These are phyloP conservation scores for Ceratocystis cacaofunesta DNA, from an alignment of 2,329 filamentous ascomycete genomes.

Conservation along the genomic window DNA sequence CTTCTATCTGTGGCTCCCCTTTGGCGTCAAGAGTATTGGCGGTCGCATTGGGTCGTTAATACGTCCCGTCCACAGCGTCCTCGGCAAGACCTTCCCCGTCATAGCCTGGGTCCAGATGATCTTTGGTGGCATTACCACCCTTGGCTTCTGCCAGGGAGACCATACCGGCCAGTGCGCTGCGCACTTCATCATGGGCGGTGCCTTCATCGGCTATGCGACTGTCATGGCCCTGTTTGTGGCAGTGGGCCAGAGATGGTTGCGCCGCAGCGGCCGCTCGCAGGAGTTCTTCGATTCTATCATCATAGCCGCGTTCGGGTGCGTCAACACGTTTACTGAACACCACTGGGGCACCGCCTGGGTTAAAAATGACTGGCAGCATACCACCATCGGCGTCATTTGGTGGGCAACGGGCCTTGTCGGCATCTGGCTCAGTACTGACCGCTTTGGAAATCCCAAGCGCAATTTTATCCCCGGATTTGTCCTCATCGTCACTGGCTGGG, in stretches of 20 bases:
- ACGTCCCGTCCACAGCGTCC: conserved; percentile 58
- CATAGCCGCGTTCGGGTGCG: conserved; percentile 87
- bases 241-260: conserved; percentile 78
- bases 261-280: conserved; percentile 68
- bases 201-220: conserved; percentile 89
- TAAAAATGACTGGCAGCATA: conserved; percentile 90
- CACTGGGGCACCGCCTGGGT: conserved; percentile 84
- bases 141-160: conserved; percentile 86
- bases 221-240: conserved; percentile 72
- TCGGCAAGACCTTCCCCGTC: conserved; percentile 79
- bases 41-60: conserved; percentile 59
- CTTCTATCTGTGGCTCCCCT: conserved; percentile 65
- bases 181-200: conserved; percentile 97
- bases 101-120: conserved; percentile 87
- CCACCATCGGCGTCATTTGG: conserved; percentile 98
- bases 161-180: conserved; percentile 85
- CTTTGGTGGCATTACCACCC: conserved; percentile 81
- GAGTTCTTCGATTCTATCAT: conserved; percentile 91
- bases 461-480: conserved; percentile 90
- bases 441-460: conserved; percentile 71
- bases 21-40: conserved; percentile 72
- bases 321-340: conserved; percentile 98
- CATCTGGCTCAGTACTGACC: conserved; percentile 76
- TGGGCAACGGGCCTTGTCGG: conserved; percentile 87
- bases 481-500: conserved; percentile 84